These are phyloP conservation scores for Sclerotinia nivalis DNA, from an alignment of 2,329 filamentous ascomycete genomes.

Conservation along the genomic window DNA sequence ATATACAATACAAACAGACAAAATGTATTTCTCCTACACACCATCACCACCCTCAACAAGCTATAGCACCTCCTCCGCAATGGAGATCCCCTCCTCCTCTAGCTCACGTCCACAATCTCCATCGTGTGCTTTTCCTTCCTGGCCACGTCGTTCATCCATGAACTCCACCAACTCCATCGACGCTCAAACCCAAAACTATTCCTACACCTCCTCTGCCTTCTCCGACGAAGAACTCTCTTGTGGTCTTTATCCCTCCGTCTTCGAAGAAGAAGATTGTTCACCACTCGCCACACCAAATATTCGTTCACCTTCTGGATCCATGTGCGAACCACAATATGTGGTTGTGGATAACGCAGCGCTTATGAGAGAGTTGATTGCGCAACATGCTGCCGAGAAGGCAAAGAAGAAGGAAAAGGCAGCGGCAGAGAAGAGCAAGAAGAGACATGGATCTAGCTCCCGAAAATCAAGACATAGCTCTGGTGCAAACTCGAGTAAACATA, in stretches of 20 bases:
- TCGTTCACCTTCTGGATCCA: constrained; percentile 33
- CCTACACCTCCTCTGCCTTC: constrained; percentile 42
- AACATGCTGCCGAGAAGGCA: constrained; percentile 40
- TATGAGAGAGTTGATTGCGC: constrained; percentile 37
- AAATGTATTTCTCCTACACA: constrained; percentile 38
- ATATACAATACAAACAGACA: neutral
- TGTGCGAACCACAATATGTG: constrained; percentile 30
- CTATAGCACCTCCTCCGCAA: constrained; percentile 33
- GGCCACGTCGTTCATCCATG: constrained; percentile 57
- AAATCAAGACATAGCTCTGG: constrained; percentile 35
- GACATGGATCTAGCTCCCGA: constrained; percentile 38
- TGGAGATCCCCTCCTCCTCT: constrained; percentile 36
- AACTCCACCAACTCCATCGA: constrained; percentile 31
- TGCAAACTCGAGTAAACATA: constrained; percentile 51
- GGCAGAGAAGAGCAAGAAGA: constrained; percentile 23
- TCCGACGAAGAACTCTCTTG: constrained; percentile 53
- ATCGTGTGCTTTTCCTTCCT: constrained; percentile 58
- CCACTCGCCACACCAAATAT: constrained; percentile 41
- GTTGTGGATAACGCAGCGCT: constrained; percentile 36
- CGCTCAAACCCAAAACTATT: constrained; percentile 28
- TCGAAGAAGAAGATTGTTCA: constrained; percentile 52
- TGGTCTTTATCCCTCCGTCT: constrained; percentile 55
- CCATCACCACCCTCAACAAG: constrained; percentile 35
- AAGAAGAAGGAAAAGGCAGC: constrained; percentile 32
- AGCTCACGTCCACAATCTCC: constrained; percentile 33